phyloP scores from a whole-genome alignment of 306 rosid species.

The Pyrus pyrifolia region DNA sequence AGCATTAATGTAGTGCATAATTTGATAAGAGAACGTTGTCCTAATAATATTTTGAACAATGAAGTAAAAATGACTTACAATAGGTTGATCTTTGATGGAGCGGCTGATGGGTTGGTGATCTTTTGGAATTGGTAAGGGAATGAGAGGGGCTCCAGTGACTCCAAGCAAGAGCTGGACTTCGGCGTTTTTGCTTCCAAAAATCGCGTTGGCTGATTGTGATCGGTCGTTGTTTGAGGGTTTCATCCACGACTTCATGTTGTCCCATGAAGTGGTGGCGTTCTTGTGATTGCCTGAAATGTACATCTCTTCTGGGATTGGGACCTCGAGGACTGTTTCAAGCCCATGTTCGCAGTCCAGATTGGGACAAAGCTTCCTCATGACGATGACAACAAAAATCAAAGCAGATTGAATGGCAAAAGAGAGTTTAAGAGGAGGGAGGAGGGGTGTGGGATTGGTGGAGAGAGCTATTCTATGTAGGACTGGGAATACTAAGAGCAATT shows the following conservation, averaged over 20 bases:
- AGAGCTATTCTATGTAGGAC: slow-evolving; percentile 6
- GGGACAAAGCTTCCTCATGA: slow-evolving; percentile 87
- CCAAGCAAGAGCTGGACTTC: slow-evolving; percentile 84
- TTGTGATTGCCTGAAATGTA: slow-evolving; percentile 27
- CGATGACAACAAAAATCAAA: not conserved
- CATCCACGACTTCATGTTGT: slow-evolving; percentile 75
- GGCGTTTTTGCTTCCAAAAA: slow-evolving; percentile 54
- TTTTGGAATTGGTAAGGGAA: slow-evolving; percentile 55
- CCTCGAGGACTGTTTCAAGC: slow-evolving; percentile 94
- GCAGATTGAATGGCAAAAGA: not conserved
- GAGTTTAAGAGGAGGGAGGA: not conserved
- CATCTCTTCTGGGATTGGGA: slow-evolving; percentile 87
- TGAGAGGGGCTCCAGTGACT: slow-evolving; percentile 83
- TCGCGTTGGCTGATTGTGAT: slow-evolving; percentile 23
- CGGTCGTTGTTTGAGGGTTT: slow-evolving; percentile 43
- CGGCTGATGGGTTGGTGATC: slow-evolving; percentile 47
- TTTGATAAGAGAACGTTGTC: not conserved
- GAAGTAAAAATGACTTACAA: slow-evolving; percentile 35
- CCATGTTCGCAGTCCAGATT: slow-evolving; percentile 84
- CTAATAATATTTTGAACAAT: not conserved
- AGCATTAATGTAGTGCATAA: not conserved
- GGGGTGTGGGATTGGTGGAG: not conserved
- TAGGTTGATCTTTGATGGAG: slow-evolving; percentile 67
- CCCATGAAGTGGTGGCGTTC: slow-evolving; percentile 54
- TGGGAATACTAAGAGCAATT: not conserved